Evolutionary conservation across 2,329 filamentous ascomycete species (phyloP).

Genomic region (Calonectria henricotiae): DNA sequence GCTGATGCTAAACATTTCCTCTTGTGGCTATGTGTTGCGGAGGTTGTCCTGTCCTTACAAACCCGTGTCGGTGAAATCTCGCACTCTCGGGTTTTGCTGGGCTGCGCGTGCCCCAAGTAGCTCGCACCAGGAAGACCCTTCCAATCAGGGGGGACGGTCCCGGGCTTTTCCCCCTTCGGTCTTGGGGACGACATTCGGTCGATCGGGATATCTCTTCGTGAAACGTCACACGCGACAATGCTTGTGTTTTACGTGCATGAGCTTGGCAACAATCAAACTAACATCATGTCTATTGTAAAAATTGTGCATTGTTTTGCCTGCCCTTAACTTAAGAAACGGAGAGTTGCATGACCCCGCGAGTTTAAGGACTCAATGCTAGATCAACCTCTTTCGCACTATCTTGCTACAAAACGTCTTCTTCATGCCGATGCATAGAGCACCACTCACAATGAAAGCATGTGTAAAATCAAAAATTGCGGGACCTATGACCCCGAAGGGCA

Average conservation of each 20-base stretch:
- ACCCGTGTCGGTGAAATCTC: constrained; percentile 19
- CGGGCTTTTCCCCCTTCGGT: not conserved
- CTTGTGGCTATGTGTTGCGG: constrained; percentile 11
- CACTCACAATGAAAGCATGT: constrained; percentile 63
- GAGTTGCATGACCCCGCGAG: too few relatives aligned
- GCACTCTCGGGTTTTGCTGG: constrained; percentile 18
- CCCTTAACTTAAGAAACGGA: too few relatives aligned
- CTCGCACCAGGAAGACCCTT: not conserved
- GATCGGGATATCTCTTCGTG: constrained; percentile 8
- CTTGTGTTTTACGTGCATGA: not conserved
- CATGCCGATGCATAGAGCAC: constrained; percentile 60
- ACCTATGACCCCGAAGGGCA: constrained; percentile 71
- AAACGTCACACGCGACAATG: constrained; percentile 10
- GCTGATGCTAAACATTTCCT: constrained; percentile 16
- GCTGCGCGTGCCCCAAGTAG: not conserved
- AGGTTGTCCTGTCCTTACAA: not conserved
- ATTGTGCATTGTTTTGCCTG: too few relatives aligned
- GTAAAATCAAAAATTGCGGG: constrained; percentile 70
- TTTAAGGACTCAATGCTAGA: too few relatives aligned
- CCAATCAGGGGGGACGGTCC: not conserved
- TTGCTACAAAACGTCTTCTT: constrained; percentile 60
- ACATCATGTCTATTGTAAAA: not conserved
- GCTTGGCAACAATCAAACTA: not conserved
- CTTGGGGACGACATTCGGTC: constrained; percentile 3
- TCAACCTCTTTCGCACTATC: too few relatives aligned